Percentiles rank a stretch among this genome's conserved stretches.
These are phyloP conservation scores for Solanum peruvianum DNA, from an alignment of 257 asterid species.

Conservation along the genomic window DNA sequence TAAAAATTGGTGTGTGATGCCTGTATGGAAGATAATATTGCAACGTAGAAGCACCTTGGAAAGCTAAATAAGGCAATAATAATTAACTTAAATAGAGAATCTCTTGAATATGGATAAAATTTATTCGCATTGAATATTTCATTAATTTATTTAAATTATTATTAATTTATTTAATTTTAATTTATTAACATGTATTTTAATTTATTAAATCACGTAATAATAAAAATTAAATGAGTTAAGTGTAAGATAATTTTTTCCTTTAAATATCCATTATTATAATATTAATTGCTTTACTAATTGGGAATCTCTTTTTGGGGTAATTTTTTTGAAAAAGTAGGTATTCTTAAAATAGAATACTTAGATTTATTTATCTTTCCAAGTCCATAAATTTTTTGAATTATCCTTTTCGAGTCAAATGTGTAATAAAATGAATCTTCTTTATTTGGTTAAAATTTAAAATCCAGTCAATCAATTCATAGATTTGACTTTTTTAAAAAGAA, in stretches of 20 bases:
- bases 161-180: too few species aligned
- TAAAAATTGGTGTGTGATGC: background rate
- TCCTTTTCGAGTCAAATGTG: background rate
- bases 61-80: background rate
- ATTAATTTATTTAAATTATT: too few species aligned
- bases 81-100: background rate
- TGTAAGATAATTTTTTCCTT: background rate
- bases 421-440: background rate
- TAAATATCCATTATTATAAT: background rate
- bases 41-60: background rate
- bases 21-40: background rate
- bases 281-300: background rate
- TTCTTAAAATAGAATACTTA: background rate
- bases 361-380: background rate
- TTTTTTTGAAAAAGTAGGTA: background rate
- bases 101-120: too few species aligned
- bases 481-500: background rate
- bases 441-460: background rate
- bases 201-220: too few species aligned
- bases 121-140: too few species aligned
- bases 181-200: too few species aligned
- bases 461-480: background rate
- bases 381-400: background rate
- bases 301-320: background rate
- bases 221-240: too few species aligned